These are phyloP conservation scores for Trichosporon inkin DNA, from an alignment of 1,284 basidiomycete genomes.

Conservation along the genomic window DNA sequence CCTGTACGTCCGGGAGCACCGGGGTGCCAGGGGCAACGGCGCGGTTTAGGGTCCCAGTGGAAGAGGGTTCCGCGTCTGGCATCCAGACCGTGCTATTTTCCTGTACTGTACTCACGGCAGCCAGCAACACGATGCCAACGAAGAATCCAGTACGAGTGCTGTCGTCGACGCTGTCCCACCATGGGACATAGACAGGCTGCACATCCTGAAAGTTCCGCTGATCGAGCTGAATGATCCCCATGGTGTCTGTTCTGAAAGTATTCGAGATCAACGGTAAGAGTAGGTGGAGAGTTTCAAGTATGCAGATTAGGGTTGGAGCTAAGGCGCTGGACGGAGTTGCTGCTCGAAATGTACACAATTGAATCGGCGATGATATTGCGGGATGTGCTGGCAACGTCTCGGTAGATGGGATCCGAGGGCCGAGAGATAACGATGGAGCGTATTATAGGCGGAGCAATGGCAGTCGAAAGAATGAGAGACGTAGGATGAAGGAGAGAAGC, in stretches of 20 bases:
- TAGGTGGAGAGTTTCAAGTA: not conserved
- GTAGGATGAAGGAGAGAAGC: no score
- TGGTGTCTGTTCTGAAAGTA: not conserved
- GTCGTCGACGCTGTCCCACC: not conserved
- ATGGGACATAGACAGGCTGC: not conserved
- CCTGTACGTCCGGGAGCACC: no score
- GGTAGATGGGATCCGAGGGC: no score
- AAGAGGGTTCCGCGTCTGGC: no score
- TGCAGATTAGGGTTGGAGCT: not conserved
- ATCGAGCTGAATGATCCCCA: not conserved
- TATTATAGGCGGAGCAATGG: no score
- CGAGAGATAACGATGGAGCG: no score
- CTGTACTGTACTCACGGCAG: not conserved
- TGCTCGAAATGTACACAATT: no score
- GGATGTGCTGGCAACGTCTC: not conserved
- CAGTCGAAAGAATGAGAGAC: no score
- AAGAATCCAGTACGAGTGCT: not conserved
- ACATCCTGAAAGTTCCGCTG: not conserved
- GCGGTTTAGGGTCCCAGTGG: no score
- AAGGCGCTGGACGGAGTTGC: not conserved
- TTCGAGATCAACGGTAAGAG: not conserved
- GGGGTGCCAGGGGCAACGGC: no score
- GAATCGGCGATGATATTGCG: no score
- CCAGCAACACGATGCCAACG: not conserved
- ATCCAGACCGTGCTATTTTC: not conserved